phyloP scores from a whole-genome alignment of 805 yeast genomes.

The Metschnikowia matae region DNA sequence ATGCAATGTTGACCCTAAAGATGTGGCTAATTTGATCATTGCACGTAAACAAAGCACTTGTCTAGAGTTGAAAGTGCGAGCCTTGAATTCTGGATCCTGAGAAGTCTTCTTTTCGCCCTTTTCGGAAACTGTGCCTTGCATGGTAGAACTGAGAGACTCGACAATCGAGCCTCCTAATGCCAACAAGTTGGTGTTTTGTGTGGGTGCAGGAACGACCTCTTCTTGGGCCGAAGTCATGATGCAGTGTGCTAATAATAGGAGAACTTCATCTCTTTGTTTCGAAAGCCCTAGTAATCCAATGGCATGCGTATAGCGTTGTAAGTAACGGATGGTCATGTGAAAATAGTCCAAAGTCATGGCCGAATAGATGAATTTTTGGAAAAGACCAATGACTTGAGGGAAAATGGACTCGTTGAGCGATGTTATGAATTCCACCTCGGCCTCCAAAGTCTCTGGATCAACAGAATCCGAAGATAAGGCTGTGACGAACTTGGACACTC shows the following conservation, averaged over 20 bases:
- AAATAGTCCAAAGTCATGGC: conserved; percentile 69
- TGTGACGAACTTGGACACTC: conserved; percentile 53
- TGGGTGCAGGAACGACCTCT: not conserved
- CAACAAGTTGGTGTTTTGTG: conserved; percentile 18
- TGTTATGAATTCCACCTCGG: conserved; percentile 35
- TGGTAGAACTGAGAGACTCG: conserved; percentile 45
- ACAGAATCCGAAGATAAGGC: conserved; percentile 32
- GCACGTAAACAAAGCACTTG: conserved; percentile 78
- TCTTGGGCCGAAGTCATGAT: conserved; percentile 30
- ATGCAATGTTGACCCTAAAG: conserved; percentile 72
- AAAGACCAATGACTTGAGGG: conserved; percentile 25
- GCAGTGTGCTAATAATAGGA: conserved; percentile 29
- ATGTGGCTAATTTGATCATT: conserved; percentile 66
- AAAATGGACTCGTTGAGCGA: conserved; percentile 28
- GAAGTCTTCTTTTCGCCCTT: not conserved
- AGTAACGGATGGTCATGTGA: conserved; percentile 61
- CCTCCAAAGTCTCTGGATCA: conserved; percentile 23
- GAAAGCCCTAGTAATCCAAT: conserved; percentile 67
- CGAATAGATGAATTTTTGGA: conserved; percentile 50
- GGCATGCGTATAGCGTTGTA: conserved; percentile 79
- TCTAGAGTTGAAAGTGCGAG: conserved; percentile 48
- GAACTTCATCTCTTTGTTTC: conserved; percentile 51
- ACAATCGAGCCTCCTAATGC: conserved; percentile 51
- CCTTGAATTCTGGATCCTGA: not conserved
- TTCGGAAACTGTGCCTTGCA: conserved; percentile 9